Evolutionary conservation across 2,329 filamentous ascomycete species (phyloP).

Genomic region (Xylaria sp.): DNA sequence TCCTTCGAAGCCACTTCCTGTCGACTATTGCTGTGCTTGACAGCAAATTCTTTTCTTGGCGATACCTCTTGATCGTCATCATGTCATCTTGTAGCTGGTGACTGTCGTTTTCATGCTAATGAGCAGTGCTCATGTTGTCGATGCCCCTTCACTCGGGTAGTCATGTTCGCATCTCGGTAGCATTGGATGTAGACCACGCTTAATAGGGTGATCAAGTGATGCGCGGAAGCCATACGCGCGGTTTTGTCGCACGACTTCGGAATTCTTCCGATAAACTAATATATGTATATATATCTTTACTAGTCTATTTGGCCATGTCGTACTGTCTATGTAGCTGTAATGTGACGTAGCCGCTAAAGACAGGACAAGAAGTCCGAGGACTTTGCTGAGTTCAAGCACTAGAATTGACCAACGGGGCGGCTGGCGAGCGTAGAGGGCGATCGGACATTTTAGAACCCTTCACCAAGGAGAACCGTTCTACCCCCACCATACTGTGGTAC

Average conservation of each 20-base stretch:
- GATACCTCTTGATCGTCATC: background rate
- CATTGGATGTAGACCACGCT: background rate
- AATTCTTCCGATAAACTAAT: background rate
- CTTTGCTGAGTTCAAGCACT: background rate
- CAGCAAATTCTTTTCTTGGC: background rate
- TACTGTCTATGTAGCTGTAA: conserved; percentile 15
- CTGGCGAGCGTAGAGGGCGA: background rate
- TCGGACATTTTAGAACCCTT: conserved; percentile 62
- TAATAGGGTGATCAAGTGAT: background rate
- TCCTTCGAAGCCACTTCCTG: background rate
- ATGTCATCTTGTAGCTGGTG: background rate
- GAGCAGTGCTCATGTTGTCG: background rate
- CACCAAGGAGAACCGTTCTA: conserved; percentile 71
- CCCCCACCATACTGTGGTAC: conserved; percentile 75
- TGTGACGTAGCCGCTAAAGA: background rate
- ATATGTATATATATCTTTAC: background rate
- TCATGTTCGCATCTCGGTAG: background rate
- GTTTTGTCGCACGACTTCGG: background rate
- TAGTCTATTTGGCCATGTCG: background rate
- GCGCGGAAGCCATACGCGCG: background rate
- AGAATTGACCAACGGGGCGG: background rate
- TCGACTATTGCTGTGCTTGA: background rate
- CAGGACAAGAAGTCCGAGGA: background rate
- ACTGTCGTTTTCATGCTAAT: background rate
- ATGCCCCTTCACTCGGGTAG: background rate